These are phyloP conservation scores for Jatropha podagrica DNA, from an alignment of 441 rosid genomes.

Conservation along the genomic window DNA sequence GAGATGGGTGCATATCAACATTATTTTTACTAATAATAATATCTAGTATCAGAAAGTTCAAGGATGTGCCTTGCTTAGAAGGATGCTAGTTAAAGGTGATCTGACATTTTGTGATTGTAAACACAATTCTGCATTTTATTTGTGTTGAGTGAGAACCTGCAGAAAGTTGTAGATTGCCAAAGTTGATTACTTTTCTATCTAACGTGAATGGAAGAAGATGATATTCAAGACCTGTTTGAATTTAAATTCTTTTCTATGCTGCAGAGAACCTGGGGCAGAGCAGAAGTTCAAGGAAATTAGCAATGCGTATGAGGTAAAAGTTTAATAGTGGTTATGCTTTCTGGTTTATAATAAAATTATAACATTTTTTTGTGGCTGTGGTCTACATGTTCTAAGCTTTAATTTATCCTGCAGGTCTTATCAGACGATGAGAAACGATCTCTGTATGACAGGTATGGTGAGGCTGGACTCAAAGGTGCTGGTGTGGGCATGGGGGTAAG, in stretches of 20 bases:
- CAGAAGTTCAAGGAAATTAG: slow-evolving; percentile 96
- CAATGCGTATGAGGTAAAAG: slow-evolving; percentile 90
- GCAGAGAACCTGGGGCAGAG: slow-evolving; percentile 89
- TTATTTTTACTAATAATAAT: background rate
- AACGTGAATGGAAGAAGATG: background rate
- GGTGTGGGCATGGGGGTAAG: slow-evolving; percentile 99
- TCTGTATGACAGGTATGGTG: slow-evolving; percentile 87
- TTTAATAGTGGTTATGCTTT: slow-evolving; percentile 16
- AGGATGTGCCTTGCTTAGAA: background rate
- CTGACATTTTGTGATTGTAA: background rate
- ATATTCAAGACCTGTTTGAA: background rate
- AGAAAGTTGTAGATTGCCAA: background rate
- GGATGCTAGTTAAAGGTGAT: slow-evolving; percentile 1
- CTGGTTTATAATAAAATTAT: slow-evolving; percentile 8
- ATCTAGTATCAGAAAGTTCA: background rate
- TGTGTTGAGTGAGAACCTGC: background rate
- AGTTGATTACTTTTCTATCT: background rate
- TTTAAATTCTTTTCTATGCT: slow-evolving; percentile 9
- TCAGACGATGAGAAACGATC: slow-evolving; percentile 97
- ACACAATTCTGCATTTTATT: background rate
- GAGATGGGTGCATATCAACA: background rate
- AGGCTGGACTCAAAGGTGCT: slow-evolving; percentile 95
- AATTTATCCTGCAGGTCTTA: slow-evolving; percentile 56
- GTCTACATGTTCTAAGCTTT: slow-evolving; percentile 11
- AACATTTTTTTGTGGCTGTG: background rate